Evolutionary conservation across 2,329 filamentous ascomycete genomes (phyloP).

Genomic region (Talaromyces sp.): DNA sequence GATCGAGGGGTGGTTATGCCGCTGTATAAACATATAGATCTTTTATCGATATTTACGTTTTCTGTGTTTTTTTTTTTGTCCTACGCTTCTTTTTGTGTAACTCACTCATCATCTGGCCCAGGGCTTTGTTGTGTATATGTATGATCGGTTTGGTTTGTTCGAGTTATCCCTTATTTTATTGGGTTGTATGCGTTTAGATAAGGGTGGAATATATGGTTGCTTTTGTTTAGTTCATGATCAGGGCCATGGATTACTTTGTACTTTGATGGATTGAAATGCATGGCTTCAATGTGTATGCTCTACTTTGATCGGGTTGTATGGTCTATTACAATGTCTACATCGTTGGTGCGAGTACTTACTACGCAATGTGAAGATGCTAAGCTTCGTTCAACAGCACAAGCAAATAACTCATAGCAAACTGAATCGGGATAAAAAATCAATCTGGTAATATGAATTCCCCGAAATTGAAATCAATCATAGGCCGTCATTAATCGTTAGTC

Average conservation of each 20-base stretch:
- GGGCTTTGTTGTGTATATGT: constrained; percentile 5
- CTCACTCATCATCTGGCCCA: neutral
- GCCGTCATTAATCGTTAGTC: neutral
- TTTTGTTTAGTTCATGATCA: neutral
- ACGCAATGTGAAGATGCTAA: neutral
- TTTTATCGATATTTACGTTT: neutral
- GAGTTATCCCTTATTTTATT: neutral
- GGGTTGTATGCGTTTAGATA: neutral
- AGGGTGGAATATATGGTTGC: neutral
- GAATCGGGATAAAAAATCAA: constrained; percentile 1
- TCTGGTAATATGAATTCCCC: neutral
- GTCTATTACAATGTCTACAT: neutral
- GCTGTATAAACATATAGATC: constrained; percentile 63
- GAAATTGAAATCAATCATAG: neutral
- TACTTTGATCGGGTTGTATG: neutral
- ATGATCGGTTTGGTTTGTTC: neutral
- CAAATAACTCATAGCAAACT: neutral
- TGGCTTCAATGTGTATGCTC: neutral
- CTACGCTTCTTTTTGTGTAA: constrained; percentile 15
- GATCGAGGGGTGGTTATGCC: constrained; percentile 83
- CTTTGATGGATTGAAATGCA: neutral
- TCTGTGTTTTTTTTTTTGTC: constrained; percentile 11
- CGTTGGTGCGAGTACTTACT: neutral
- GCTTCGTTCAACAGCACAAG: neutral
- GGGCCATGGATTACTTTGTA: neutral